phyloP scores from a whole-genome alignment of 257 asterid genomes.

The Solanum gandarillasii region DNA sequence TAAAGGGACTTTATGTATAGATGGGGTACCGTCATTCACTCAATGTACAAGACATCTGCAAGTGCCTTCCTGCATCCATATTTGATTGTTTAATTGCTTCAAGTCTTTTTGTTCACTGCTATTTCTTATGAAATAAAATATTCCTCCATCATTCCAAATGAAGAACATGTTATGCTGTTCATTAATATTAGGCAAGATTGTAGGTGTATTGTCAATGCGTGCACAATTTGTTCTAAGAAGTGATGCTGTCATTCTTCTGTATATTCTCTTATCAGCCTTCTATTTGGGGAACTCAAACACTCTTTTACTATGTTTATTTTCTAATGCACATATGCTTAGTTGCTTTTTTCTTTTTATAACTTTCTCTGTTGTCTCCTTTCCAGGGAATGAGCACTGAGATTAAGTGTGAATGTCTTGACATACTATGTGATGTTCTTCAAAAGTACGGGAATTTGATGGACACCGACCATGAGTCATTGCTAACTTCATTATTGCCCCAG shows the following conservation, averaged over 20 bases:
- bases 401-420: conserved; percentile 95
- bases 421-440: conserved; percentile 86
- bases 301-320: background rate
- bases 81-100: no score
- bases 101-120: no score
- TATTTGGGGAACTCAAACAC: background rate
- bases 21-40: background rate
- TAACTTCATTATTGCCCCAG: conserved; percentile 70
- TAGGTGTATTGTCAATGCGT: background rate
- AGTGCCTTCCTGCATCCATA: background rate
- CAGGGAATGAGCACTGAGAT: conserved; percentile 86
- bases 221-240: background rate
- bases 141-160: background rate
- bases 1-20: background rate
- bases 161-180: background rate
- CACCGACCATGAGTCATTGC: conserved; percentile 58
- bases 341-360: background rate
- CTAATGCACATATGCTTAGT: background rate
- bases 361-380: background rate
- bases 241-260: background rate
- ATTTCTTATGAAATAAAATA: no score
- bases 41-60: background rate
- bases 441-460: conserved; percentile 82
- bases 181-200: background rate
- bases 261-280: background rate